Evolutionary conservation across 163 green algal genomes (phyloP).

Genomic region (Scenedesmus sp.): DNA sequence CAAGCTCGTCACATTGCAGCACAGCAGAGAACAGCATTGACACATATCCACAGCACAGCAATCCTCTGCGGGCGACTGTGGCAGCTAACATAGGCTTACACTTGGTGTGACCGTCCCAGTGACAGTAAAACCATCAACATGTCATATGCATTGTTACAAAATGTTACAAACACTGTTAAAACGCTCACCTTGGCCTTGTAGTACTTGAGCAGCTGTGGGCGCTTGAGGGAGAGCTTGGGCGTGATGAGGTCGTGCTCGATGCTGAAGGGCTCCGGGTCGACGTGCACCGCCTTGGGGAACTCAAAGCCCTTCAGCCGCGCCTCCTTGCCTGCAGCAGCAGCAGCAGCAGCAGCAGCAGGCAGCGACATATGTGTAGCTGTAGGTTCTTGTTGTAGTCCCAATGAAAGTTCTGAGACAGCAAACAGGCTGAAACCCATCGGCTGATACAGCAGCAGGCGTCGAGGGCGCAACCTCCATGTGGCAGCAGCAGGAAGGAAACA

Average conservation of each 20-base stretch:
- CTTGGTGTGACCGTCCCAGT: not conserved
- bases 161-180: conserved; percentile 12
- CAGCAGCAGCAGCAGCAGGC: not conserved
- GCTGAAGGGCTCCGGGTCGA: conserved; percentile 79
- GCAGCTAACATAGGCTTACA: not conserved
- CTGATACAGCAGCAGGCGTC: too few relatives aligned
- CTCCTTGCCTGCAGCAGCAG: conserved; percentile 64
- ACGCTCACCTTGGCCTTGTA: conserved; percentile 79
- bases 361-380: too few relatives aligned
- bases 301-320: conserved; percentile 90
- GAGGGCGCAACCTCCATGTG: too few relatives aligned
- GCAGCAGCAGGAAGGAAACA: too few relatives aligned
- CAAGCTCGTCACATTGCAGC: too few relatives aligned
- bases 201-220: conserved; percentile 85
- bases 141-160: too few relatives aligned
- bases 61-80: not conserved
- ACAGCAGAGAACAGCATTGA: not conserved
- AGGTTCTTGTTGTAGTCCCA: too few relatives aligned
- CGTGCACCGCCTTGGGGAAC: conserved; percentile 78
- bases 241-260: conserved; percentile 91
- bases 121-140: not conserved
- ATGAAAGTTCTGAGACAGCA: too few relatives aligned
- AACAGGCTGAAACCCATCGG: too few relatives aligned
- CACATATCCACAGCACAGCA: not conserved
- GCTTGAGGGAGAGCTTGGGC: conserved; percentile 94